These are phyloP conservation scores for Jaenimonas drosophilae DNA, from an alignment of 208 protist genomes.

Conservation along the genomic window DNA sequence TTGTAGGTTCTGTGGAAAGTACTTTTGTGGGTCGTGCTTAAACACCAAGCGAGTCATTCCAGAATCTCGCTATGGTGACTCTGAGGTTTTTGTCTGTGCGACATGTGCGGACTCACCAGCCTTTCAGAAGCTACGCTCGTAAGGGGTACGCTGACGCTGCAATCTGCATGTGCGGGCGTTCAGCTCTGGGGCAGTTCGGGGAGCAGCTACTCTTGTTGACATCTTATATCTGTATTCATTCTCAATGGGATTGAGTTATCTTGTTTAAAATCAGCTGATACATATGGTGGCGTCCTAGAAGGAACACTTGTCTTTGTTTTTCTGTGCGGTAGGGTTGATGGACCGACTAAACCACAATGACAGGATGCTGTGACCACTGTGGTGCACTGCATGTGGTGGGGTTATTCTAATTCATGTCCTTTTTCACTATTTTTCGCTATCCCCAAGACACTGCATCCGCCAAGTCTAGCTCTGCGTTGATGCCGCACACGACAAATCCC, in stretches of 20 bases:
- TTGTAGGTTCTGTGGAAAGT: constrained; percentile 79
- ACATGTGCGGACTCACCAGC: constrained; percentile 14
- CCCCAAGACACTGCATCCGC: no score
- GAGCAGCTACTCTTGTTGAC: background rate
- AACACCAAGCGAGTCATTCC: constrained; percentile 24
- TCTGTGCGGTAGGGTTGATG: no score
- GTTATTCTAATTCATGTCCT: no score
- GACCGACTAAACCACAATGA: no score
- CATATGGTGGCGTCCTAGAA: background rate
- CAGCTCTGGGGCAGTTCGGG: background rate
- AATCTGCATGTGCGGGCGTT: no score
- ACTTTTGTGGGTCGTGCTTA: constrained; percentile 74
- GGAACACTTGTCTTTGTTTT: background rate
- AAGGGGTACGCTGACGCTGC: no score
- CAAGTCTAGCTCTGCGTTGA: no score
- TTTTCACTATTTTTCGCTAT: no score
- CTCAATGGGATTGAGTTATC: background rate
- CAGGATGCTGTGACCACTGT: no score
- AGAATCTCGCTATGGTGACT: constrained; percentile 16
- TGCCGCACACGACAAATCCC: no score
- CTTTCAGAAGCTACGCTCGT: no score
- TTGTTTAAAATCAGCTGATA: background rate
- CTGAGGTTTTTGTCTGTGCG: constrained; percentile 39
- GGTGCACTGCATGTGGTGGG: no score
- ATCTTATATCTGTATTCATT: background rate